Base-by-base conservation (phyloP, 306 rosid genomes). In the Dalbergia oliveri region DNA sequence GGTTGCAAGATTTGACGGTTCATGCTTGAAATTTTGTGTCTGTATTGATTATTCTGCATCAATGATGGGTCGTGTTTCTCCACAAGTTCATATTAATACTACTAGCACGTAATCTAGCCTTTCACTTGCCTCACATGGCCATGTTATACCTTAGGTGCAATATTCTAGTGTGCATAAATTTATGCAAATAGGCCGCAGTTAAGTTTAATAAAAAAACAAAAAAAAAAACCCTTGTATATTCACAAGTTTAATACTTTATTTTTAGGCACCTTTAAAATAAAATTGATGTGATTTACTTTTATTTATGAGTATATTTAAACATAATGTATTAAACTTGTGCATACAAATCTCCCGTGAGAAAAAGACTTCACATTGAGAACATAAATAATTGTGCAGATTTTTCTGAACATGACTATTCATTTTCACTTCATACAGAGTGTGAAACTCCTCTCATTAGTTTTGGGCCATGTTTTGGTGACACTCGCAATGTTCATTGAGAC, bases 1-100 rank as follows among this genome's bases (percentile, higher is more conserved):
- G 64, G 71, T 43, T 81, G 73, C 68, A 6, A 49, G 47, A 23
- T 21, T 69, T 11, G 56, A 49, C 43, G 14, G 7, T 26, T 39
- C 47, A 11, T 26, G 18, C 23, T 73, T 53, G 11, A 53, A 31
- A 64, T 26, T 79, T 72, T 26, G 49, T 12, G 51, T 5, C 51
- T 4, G 6, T 7, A 63, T 65, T 26, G 21, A 72, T 63, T 73
- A 5, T 31, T 64, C 9, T 11, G 5, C 49, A 51, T 61, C 65
- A 13, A 14, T 51, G 26, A 37, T 35, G 3, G 31, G 31, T 26
- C 31, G 31, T 8, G 43, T 65, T 51, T 53, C 56, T 39, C 45
- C 58, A 6, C 12, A 47, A 13, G 16, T 15, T 15, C 33, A 53
- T 51, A 15, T 35, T 35, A 35, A 4, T 35, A 35, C 16, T 51